These are phyloP conservation scores for Alternaria hordeiaustralica DNA, from an alignment of 2,329 filamentous ascomycete species.

Conservation along the genomic window DNA sequence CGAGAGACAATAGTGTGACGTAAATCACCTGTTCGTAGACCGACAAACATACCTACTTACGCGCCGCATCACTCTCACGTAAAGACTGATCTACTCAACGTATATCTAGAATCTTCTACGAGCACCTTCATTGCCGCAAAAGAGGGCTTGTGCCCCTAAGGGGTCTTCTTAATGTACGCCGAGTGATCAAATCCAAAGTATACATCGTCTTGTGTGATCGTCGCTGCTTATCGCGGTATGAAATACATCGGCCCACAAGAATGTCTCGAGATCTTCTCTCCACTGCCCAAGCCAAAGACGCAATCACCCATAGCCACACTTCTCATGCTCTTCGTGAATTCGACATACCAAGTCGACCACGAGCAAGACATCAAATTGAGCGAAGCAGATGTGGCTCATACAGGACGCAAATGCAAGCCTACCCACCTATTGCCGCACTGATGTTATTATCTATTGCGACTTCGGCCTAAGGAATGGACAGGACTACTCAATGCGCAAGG, in stretches of 20 bases:
- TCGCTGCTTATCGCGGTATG: conserved; percentile 46
- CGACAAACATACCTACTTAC: not conserved
- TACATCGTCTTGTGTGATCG: not conserved
- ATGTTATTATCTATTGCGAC: not conserved
- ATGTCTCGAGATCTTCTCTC: conserved; percentile 37
- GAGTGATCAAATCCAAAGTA: not conserved
- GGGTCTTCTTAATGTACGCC: not conserved
- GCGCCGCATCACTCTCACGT: not conserved
- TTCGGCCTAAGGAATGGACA: not conserved
- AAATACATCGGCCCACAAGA: conserved; percentile 45
- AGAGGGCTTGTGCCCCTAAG: not conserved
- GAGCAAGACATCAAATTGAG: too few relatives aligned
- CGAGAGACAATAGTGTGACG: not conserved
- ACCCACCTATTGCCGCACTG: not conserved
- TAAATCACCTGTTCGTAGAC: not conserved
- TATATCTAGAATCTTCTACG: not conserved
- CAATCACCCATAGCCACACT: conserved; percentile 52
- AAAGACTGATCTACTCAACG: not conserved
- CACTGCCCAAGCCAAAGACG: conserved; percentile 40
- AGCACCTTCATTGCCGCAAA: not conserved
- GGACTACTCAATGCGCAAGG: not conserved
- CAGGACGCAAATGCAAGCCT: not conserved
- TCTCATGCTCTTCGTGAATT: conserved; percentile 53
- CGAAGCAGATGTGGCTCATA: not conserved
- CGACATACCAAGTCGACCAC: not conserved